These are phyloP conservation scores for Coemansia sp. DNA, from an alignment of 192 early-diverging fungal species.

Conservation along the genomic window DNA sequence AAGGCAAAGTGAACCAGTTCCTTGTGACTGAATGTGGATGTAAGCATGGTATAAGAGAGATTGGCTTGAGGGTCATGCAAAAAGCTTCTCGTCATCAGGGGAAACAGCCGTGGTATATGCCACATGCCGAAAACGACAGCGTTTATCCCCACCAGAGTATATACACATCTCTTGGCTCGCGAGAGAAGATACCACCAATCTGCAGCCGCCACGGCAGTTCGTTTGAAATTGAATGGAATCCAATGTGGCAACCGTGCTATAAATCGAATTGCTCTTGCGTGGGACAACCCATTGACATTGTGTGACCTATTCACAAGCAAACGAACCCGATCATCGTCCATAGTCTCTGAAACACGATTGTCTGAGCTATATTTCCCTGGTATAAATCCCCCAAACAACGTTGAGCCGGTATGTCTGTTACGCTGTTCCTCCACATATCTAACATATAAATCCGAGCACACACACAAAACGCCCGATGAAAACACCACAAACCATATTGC, in stretches of 20 bases:
- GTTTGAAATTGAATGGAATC: conserved; percentile 40
- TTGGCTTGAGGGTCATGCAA: conserved; percentile 72
- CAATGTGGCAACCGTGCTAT: conserved; percentile 45
- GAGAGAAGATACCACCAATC: conserved; percentile 38
- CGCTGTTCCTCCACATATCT: conserved; percentile 8
- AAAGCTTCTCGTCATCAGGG: conserved; percentile 78
- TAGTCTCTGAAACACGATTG: conserved; percentile 18
- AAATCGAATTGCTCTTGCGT: conserved; percentile 22
- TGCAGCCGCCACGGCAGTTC: conserved; percentile 17
- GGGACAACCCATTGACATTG: conserved; percentile 9
- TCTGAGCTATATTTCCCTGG: not conserved
- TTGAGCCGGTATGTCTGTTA: not conserved
- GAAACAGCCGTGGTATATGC: conserved; percentile 63
- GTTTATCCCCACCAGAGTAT: conserved; percentile 69
- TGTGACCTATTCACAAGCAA: conserved; percentile 32
- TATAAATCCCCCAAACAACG: conserved; percentile 1
- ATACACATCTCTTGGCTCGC: conserved; percentile 32
- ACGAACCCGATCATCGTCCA: conserved; percentile 26
- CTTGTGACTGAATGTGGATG: conserved; percentile 76
- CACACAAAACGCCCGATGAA: conserved; percentile 23
- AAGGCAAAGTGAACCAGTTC: conserved; percentile 73
- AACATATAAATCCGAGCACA: conserved; percentile 24
- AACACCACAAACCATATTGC: conserved; percentile 40
- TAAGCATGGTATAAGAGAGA: conserved; percentile 73
- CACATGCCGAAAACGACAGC: conserved; percentile 73